Base-by-base conservation (phyloP, 495 filamentous ascomycete species). In the Lasiosphaeris hirsuta region DNA sequence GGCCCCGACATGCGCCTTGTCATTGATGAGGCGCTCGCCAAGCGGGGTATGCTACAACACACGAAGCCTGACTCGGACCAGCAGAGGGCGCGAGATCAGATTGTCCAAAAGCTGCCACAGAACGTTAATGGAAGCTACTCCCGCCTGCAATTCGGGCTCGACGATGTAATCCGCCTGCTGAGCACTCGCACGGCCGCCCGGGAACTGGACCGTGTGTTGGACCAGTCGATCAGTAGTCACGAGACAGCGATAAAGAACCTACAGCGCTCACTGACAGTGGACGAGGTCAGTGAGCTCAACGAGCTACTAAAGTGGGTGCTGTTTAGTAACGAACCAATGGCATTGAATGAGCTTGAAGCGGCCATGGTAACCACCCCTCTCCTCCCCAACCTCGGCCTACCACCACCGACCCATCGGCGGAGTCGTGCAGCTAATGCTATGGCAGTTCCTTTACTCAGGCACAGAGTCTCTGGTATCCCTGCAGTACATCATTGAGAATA, bases 221-320 rank as follows among this genome's bases (percentile, higher is more conserved):
- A 58, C 42, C 39, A 58, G 23, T 54, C 55, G 30, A 54, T 39
- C 10, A 54, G 55, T 34, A 58, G 54, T 17, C 55, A 62, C 18
- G 49, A 62, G 48, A 40, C 41, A n/a, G 55, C 59, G 33, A 58
- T 62, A 17, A 49, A 62, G 42, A 62, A 23, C 14, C 43, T 62
- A 30, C 54, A 62, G 34, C 47, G 48, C 7, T 62, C 59, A 4
- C 33, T 62, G 10, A 50, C 49, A 2, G 40, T 55, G 10, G 59
- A 58, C 2, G 54, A 62, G 35, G 40, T 62, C 17, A 47, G 42
- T 19, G 54, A 62, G 19, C 40, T 62, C 1, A 62, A 62, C 36
- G 59, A 62, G 55, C 41, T 62, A 7, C 50, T 62, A 11, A 57
- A 58, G 43, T 58, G 49, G 49, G 55, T 62, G 2, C 36, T 62